Base-by-base conservation (phyloP, 202 grass and related monocot genomes). In the Cymbopogon flexuosus region DNA sequence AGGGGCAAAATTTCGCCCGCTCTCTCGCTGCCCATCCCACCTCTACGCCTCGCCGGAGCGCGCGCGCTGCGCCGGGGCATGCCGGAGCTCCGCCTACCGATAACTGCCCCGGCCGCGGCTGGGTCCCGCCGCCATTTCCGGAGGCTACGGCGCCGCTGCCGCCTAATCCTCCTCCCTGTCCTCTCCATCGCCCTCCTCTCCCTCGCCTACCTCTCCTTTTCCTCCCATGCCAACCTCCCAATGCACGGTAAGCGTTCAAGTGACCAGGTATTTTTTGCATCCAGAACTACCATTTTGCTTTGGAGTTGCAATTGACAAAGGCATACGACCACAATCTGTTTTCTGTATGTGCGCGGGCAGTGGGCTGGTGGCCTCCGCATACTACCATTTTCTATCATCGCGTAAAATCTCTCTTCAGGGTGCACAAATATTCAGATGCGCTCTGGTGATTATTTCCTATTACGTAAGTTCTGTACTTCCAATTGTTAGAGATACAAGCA, bases 181-280 rank as follows among this genome's bases (percentile, higher is more conserved):
- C 79, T 94, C 63, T 27, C 75, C 31, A 33, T 94, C 23, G 79
- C 77, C 2, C 74, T 97, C 15, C 64, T 93, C 30, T 86, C 63
- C 51, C 39, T 97, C 19, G 65, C 77, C 54, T 93, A 90, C 77
- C 75, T 97, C 80, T 87, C 89, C 54, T 88, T 93, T 76, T 83
- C 70, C 31, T 90, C 86, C 51, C 84, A 85, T 39, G 68, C 73
- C 71, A 89, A 52, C 74, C 75, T 88, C 40, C 87, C 88, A 29
- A 86, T 93, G 46, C 84, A 87, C 42, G 81, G 95, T 97, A 73
- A 80, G 85, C 64, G n/a, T 31, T 65, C 19, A 70, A 66, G 64
- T 56, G 35, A 41, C 33, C 37, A 22, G 22, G 34, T 33, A n/a
- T 40, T 46, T 3, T 49, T 27, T 5, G 15, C 13, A 29, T 85